A percentile compares a stretch with the other conserved stretches of the same genome.
Evolutionary conservation across 2,329 filamentous ascomycete species (phyloP).

Genomic region (Calycina herbarum): DNA sequence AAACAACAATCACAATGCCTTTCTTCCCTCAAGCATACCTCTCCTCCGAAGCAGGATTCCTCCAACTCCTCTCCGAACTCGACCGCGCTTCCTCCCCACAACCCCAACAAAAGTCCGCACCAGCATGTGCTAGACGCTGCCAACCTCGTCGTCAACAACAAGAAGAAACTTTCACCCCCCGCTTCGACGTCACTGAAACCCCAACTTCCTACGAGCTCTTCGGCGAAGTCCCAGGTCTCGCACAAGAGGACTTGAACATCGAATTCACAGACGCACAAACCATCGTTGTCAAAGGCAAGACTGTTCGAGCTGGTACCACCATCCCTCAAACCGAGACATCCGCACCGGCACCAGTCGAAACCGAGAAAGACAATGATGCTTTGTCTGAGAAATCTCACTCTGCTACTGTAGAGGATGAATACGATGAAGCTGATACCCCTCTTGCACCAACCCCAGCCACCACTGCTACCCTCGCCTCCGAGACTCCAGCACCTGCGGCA

Average conservation of each 20-base stretch:
- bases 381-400: constrained; percentile 34
- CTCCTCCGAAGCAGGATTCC: constrained; percentile 42
- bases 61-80: constrained; percentile 63
- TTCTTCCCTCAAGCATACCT: constrained; percentile 32
- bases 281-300: constrained; percentile 62
- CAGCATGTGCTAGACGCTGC: constrained; percentile 19
- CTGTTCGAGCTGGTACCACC: constrained; percentile 55
- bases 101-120: constrained; percentile 15
- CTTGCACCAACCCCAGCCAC: constrained; percentile 24
- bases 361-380: constrained; percentile 26
- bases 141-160: constrained; percentile 22
- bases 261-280: constrained; percentile 78
- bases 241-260: constrained; percentile 69
- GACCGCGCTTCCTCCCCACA: constrained; percentile 39
- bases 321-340: constrained; percentile 50
- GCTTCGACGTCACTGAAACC: constrained; percentile 75
- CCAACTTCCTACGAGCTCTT: constrained; percentile 70
- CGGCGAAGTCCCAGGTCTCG: constrained; percentile 74
- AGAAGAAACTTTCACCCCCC: constrained; percentile 59
- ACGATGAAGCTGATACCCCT: constrained; percentile 30
- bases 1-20: constrained; percentile 27
- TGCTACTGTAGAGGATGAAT: constrained; percentile 32
- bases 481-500: constrained; percentile 19
- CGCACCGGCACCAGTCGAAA: constrained; percentile 47
- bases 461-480: constrained; percentile 32